Evolutionary conservation across 2,329 filamentous ascomycete species (phyloP), one percentile per base, ranked within the genome.

Genomic region (Colletotrichum siamense): DNA sequence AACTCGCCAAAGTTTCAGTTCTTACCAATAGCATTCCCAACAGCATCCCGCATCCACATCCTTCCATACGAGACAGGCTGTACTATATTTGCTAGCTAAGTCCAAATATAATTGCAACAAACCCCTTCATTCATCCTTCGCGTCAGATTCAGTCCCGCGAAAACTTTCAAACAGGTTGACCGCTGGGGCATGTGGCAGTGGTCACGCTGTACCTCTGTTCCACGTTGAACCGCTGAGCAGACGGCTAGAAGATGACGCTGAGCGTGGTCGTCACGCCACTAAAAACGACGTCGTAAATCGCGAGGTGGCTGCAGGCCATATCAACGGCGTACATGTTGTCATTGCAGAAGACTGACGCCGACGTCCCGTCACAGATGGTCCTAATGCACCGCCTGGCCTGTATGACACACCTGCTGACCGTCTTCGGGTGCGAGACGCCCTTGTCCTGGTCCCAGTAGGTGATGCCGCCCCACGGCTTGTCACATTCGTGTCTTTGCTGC

Each of bases 381-480:
- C 62, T 22, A 6, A 49, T 65, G 34, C 62, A 65, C 62, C 5
- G 62, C 62, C 62, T 24, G 30, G 62, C 62, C 16, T 65, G 62
- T 3, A 65, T 36, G n/a, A 65, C 63, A 32, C 24, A 65, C 1
- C 36, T 49, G 36, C 34, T 15, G 36, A 59, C 55, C 8, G 15
- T 30, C 16, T 22, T 59, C 15, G 1, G 24, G 10, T 59, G 55
- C 1, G 24, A 16, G 13, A 59, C 55, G 16, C 55, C 55, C 55
- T 12, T 59, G 15, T 59, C 24, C 15, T 7, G 26, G 24, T 59
- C 24, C 8, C 55, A 30, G 55, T 59, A 59, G 15, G 55, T 16
- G 8, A 59, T 28, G 24, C 55, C 55, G 6, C 55, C 55, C 24
- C 24, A 59, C 15, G 55, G 24, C 55, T 18, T 59, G 1, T 2